phyloP scores from a whole-genome alignment of 2,329 filamentous ascomycete genomes.

The Fusarium hainanense region DNA sequence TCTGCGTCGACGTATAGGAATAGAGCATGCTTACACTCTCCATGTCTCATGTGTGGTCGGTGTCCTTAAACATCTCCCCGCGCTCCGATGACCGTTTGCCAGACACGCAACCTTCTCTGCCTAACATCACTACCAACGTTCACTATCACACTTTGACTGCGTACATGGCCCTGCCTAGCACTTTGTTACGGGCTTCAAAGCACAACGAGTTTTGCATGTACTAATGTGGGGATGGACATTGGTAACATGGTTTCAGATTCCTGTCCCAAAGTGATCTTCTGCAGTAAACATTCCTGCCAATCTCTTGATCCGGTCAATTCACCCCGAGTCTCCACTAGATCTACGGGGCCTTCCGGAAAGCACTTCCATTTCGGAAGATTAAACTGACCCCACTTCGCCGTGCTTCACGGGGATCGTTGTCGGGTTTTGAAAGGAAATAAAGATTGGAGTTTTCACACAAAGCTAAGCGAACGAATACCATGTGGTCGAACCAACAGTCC shows the following conservation, averaged over 20 bases:
- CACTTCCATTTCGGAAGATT: slow-evolving; percentile 18
- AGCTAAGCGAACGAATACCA: neutral
- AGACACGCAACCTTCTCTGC: slow-evolving; percentile 33
- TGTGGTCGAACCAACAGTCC: slow-evolving; percentile 4
- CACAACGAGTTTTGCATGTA: neutral
- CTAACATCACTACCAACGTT: neutral
- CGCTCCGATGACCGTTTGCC: neutral
- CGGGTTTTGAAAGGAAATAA: neutral
- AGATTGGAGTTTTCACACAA: neutral
- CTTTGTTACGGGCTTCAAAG: neutral
- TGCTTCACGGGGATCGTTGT: slow-evolving; percentile 13
- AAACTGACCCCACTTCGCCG: slow-evolving; percentile 25
- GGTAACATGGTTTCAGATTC: neutral
- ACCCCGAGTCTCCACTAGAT: slow-evolving; percentile 3
- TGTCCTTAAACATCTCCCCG: neutral
- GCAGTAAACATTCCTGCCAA: slow-evolving; percentile 19
- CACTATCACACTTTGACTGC: slow-evolving; percentile 7
- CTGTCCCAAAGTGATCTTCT: neutral
- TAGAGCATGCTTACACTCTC: slow-evolving; percentile 21
- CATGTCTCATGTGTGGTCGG: slow-evolving; percentile 8
- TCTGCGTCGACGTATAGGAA: slow-evolving; percentile 14
- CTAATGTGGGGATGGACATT: neutral
- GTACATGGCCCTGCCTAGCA: slow-evolving; percentile 36
- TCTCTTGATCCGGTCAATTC: slow-evolving; percentile 6
- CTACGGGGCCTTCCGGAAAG: slow-evolving; percentile 4